phyloP scores from a whole-genome alignment of 202 grass and related monocot genomes.

The Carex sylvatica region DNA sequence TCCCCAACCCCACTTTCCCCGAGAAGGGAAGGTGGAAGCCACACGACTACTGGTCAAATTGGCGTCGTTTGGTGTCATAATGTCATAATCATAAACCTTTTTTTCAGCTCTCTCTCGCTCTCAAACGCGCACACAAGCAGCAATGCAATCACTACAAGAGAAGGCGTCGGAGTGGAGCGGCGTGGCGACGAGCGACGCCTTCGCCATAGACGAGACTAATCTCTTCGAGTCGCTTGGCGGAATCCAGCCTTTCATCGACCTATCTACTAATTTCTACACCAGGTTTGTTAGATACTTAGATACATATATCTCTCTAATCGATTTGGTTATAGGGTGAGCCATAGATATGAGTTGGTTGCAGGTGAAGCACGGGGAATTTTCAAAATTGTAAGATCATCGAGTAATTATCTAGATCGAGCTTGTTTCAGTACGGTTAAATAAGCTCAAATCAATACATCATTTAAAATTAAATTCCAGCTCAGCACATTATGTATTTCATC shows the following conservation, averaged over 20 bases:
- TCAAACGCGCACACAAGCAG: not conserved
- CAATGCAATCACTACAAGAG: slow-evolving; percentile 80
- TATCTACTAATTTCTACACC: slow-evolving; percentile 92
- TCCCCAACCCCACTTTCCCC: not conserved
- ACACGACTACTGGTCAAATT: not conserved
- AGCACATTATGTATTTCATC: not conserved
- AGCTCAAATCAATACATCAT: not conserved
- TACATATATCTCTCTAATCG: not conserved
- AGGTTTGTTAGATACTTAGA: slow-evolving; percentile 24
- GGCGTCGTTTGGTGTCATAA: not conserved
- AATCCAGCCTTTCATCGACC: slow-evolving; percentile 75
- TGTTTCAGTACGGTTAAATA: not conserved
- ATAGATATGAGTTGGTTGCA: not conserved
- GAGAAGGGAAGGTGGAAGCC: not conserved
- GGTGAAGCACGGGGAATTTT: not conserved
- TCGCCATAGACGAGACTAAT: slow-evolving; percentile 79
- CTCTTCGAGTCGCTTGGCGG: slow-evolving; percentile 73
- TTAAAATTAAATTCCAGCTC: not conserved
- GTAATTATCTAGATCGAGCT: not conserved
- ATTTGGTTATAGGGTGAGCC: not conserved
- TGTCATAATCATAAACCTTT: not conserved
- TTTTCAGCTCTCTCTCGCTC: not conserved
- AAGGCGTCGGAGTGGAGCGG: slow-evolving; percentile 94
- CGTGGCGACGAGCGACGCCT: slow-evolving; percentile 63
- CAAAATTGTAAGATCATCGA: not conserved